Evolutionary conservation across 108 stramenopile species (phyloP).

Genomic region (Cyclotella distinguenda): DNA sequence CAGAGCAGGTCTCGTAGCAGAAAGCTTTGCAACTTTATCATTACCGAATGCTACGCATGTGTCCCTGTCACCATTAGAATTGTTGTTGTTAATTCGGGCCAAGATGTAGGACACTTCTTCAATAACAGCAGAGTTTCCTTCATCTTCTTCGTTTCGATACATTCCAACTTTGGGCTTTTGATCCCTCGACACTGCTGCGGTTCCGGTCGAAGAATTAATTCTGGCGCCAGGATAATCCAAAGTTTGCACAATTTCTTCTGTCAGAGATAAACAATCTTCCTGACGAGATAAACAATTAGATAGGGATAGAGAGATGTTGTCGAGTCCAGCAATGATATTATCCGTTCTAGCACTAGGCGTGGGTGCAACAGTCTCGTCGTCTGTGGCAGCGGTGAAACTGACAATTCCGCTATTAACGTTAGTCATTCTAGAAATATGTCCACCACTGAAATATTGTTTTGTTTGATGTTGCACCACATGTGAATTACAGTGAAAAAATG

Average conservation of each 20-base stretch:
- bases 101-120: conserved; percentile 10
- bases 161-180: background rate
- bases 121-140: background rate
- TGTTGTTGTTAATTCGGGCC: background rate
- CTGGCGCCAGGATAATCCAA: background rate
- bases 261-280: background rate
- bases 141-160: background rate
- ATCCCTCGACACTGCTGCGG: background rate
- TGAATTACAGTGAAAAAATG: too few relatives aligned
- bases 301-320: conserved; percentile 5
- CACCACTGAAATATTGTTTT: too few relatives aligned
- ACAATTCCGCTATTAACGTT: conserved; percentile 8
- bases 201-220: background rate
- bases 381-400: background rate
- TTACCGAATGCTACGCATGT: background rate
- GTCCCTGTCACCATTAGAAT: background rate
- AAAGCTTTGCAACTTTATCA: background rate
- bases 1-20: background rate
- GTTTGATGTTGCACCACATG: too few relatives aligned
- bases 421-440: conserved; percentile 2
- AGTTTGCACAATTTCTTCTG: background rate
- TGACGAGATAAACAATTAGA: background rate
- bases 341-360: background rate
- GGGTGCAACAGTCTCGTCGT: background rate
- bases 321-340: conserved; percentile 2